Base-by-base conservation (phyloP, 176 grass and related monocot genomes). In the Oryza brachyantha region DNA sequence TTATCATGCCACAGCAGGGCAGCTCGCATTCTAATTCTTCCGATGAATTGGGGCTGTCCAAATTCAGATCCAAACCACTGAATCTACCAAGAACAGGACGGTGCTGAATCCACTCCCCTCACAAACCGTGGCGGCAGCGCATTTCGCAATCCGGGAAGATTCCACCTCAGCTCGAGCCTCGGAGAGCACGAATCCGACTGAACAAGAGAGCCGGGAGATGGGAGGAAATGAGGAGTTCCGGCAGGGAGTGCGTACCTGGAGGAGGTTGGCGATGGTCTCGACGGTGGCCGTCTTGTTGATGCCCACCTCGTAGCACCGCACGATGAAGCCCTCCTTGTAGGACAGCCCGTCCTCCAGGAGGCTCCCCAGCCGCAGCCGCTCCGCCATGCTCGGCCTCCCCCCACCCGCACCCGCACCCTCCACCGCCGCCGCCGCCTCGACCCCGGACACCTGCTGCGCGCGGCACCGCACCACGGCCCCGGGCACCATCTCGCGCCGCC, bases 281-380 rank as follows among this genome's bases (percentile, higher is more conserved):
- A 97, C 87, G 70, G 94, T 97, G 82, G 89, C 94, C 38, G 94
- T 97, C 87, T 94, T 97, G 59, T 97, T 92, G 79, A 97, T 91
- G 22, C 94, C 94, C 38, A 97, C 94, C 89, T 97, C 91, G 81
- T 92, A 97, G 87, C 82, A 90, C 40, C 94, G 71, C 70, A 97
- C 79, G 66, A 97, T 81, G 81, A 94, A 97, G 75, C 87, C 84
- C 94, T 97, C 94, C 89, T 90, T 97, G 73, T 94, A 97, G 40
- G 89, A 94, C 11, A 97, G 83, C 6, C 91, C 94, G 67, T 92
- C 91, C 75, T 90, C 89, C 17, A 92, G 78, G 67, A 97, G 81
- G 88, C 91, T 94, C 84, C 94, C 94, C 52, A 92, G 70, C 48
- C 94, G 68, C 57, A 97, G 76, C 71, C 82, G 84, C 89, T 97